Base-by-base conservation (phyloP, 345 rosid species). In the Alliaria petiolata region DNA sequence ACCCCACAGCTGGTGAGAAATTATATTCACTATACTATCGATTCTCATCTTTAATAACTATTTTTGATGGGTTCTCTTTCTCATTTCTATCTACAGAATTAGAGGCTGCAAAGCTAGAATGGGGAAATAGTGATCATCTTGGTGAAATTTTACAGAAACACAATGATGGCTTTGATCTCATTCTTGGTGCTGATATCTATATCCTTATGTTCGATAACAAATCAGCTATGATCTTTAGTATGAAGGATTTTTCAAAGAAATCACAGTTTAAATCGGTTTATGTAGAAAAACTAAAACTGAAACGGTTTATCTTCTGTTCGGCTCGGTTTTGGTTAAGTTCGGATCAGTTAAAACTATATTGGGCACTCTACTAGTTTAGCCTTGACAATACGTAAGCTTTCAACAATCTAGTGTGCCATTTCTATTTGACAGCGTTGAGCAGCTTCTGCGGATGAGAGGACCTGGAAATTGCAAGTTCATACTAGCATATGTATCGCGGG, bases 111-210 rank as follows among this genome's bases (percentile, higher is more conserved):
- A 91, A 91, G 87, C 84, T 93, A 54, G 97, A 93, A 44, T 93
- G 96, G 96, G 98, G 96, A 81, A 83, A 89, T 70, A 63, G 74
- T 39, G 84, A 83, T 77, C 95, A 87, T 47, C 67, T 85, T 28
- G 71, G 82, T 69, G 81, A 81, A 62, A 85, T 91, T 71, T 67
- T 87, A 56, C 72, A 80, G 56, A 86, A 80, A 77, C 80, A 82
- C 50, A 46, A 81, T 0, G 84, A 72, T 17, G 98, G 96, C 47
- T 93, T 93, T 67, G 98, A 93, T 81, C 81, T 91, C 57, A 84
- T 93, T 53, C 92, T 93, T 74, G 98, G 98, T 62, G 98, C 97
- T 70, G 97, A 91, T 78, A 93, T 90, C 15, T 93, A 93, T 93
- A 90, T 93, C 97, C 97, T 83, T 61, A 43, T 62, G 44, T 65